A percentile compares a stretch with the other conserved stretches of the same genome.
phyloP scores from a whole-genome alignment of 1,139 yeast species.

The Ogataea hybrid region DNA sequence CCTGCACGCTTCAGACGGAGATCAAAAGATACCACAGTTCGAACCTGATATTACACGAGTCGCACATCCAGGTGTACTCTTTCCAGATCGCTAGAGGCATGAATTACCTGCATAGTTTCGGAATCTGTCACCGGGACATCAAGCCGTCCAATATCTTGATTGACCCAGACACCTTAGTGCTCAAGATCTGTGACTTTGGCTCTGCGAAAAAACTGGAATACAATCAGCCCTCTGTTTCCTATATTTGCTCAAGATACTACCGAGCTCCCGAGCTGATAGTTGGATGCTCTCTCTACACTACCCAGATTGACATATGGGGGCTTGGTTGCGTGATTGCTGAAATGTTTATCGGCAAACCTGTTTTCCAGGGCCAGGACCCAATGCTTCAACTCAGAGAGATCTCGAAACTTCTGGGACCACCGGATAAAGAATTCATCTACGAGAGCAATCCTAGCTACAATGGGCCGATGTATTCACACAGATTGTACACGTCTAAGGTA shows the following conservation, averaged over 20 bases:
- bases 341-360: constrained; percentile 78
- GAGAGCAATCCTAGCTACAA: constrained; percentile 71
- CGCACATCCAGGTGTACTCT: constrained; percentile 75
- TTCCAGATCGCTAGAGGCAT: constrained; percentile 80
- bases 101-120: constrained; percentile 77
- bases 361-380: constrained; percentile 79
- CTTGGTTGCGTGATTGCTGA: constrained; percentile 84
- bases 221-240: constrained; percentile 71
- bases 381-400: constrained; percentile 74
- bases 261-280: constrained; percentile 82
- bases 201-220: constrained; percentile 75
- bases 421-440: constrained; percentile 66
- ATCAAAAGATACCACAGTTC: constrained; percentile 66
- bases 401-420: constrained; percentile 72
- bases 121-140: constrained; percentile 78
- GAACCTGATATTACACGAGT: constrained; percentile 63
- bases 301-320: constrained; percentile 85
- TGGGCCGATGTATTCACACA: constrained; percentile 71
- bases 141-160: constrained; percentile 78
- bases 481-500: constrained; percentile 59
- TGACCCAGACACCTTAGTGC: constrained; percentile 61
- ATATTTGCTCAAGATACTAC: constrained; percentile 77
- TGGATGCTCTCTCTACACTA: constrained; percentile 72
- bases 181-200: constrained; percentile 82
- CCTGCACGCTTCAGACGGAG: constrained; percentile 74